Conservation (phyloP, 805 yeast species). For the Candida ipomoeae region DNA sequence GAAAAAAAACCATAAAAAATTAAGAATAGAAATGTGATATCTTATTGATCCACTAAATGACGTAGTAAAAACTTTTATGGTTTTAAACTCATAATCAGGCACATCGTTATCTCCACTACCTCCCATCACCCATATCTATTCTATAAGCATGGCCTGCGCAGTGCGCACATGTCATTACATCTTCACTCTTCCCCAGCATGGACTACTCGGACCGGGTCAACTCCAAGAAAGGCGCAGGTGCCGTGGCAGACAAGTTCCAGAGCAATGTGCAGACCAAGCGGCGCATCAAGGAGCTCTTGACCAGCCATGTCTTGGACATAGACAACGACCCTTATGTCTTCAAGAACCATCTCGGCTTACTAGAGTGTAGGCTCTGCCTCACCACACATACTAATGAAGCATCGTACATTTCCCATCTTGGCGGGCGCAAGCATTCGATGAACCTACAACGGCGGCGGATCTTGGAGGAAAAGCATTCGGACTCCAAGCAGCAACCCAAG, state of each 20-base stretch:
- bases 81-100: neutral
- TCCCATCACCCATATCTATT: too few relatives aligned
- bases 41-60: too few relatives aligned
- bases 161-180: neutral
- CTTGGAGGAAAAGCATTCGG: slow-evolving; percentile 28
- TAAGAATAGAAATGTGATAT: too few relatives aligned
- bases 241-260: slow-evolving; percentile 72
- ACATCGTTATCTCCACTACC: too few relatives aligned
- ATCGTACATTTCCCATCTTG: slow-evolving; percentile 77
- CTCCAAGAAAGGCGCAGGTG: slow-evolving; percentile 88
- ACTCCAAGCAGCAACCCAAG: slow-evolving; percentile 14
- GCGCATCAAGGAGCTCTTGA: slow-evolving; percentile 61
- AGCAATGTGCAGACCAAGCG: slow-evolving; percentile 64
- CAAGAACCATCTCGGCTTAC: slow-evolving; percentile 74
- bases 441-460: slow-evolving; percentile 59
- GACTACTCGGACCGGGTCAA: slow-evolving; percentile 89
- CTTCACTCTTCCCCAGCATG: slow-evolving; percentile 42
- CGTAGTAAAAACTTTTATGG: too few relatives aligned
- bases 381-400: slow-evolving; percentile 80
- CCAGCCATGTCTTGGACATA: slow-evolving; percentile 45
- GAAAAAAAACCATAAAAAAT: too few relatives aligned
- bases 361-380: slow-evolving; percentile 80
- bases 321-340: slow-evolving; percentile 79
- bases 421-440: slow-evolving; percentile 77
- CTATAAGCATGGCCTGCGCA: neutral